Evolutionary conservation across 1,139 yeast genomes (phyloP), one percentile per base, ranked within the genome.

Genomic region (Debaryomyces coudertii): DNA sequence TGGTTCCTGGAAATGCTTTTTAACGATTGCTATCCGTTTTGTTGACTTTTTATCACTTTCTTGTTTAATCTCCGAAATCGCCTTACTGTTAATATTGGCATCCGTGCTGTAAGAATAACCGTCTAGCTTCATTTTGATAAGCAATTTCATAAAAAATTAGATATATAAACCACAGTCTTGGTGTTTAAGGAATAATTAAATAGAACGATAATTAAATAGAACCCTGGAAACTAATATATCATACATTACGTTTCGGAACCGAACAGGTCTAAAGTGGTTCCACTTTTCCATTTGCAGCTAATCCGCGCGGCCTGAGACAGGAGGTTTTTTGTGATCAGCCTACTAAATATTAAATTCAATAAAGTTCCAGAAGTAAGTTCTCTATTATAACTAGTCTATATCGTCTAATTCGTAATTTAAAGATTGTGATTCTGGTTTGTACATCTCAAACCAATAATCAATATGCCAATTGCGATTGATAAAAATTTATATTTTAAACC

Each of bases 381-480:
- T 42, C 18, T 42, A 22, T 18, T 24, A 22, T 38, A 37, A 29
- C 11, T 24, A 42, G 29, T 24, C 27, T 40, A 44, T 44, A 44
- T 36, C 42, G 41, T 36, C 30, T 40, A 31, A 14, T 36, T 40
- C 43, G 39, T 36, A 28, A 40, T 24, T 31, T 42, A 36, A 11
- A 23, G 40, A 15, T 25, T 36, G 24, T 36, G 36, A 30, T 47
- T 50, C 20, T 56, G 54, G 42, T 65, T 67, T 9, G 77, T 69
- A 49, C 74, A 66, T 50, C 71, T 64, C 42, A 73, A 59, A 2
- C 77, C 79, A 42, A 75, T 61, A 34, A 75, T 70, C 50, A 71
- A 61, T 6, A 75, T 74, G 24, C 79, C 79, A 40, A 75, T 58
- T 6, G 77, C 76, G 40, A 75, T 68, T 33, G 77, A 68, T 41